Evolutionary conservation across 163 green algal genomes (phyloP).

Genomic region (Volvox carteri): DNA sequence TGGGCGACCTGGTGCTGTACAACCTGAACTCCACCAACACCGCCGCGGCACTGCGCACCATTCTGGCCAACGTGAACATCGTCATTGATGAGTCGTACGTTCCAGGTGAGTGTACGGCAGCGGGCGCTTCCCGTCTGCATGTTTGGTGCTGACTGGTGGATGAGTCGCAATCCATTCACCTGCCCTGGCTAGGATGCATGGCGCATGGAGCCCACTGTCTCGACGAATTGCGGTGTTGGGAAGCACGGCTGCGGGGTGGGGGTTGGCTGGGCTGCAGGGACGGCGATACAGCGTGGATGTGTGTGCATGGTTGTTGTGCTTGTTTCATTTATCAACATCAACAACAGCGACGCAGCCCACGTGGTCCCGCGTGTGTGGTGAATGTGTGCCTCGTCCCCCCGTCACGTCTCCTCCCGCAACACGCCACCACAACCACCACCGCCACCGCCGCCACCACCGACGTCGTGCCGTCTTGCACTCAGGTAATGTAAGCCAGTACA

Average conservation of each 20-base stretch:
- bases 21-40: slow-evolving; percentile 29
- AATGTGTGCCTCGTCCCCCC: not conserved
- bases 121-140: no score
- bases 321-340: no score
- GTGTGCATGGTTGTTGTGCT: not conserved
- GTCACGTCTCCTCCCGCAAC: not conserved
- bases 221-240: no score
- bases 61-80: slow-evolving; percentile 74
- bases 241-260: no score
- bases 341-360: no score
- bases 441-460: not conserved
- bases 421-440: not conserved
- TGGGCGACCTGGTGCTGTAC: not conserved
- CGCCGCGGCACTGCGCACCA: slow-evolving; percentile 19
- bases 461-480: not conserved
- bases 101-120: not conserved
- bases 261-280: no score
- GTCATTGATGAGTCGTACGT: slow-evolving; percentile 84
- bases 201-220: no score
- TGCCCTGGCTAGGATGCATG: not conserved
- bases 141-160: not conserved
- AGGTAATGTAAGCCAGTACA: not conserved
- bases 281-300: no score
- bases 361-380: no score
- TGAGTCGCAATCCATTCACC: not conserved